Base-by-base conservation (phyloP, 805 yeast species). In the Pachysolen tannophilus region DNA sequence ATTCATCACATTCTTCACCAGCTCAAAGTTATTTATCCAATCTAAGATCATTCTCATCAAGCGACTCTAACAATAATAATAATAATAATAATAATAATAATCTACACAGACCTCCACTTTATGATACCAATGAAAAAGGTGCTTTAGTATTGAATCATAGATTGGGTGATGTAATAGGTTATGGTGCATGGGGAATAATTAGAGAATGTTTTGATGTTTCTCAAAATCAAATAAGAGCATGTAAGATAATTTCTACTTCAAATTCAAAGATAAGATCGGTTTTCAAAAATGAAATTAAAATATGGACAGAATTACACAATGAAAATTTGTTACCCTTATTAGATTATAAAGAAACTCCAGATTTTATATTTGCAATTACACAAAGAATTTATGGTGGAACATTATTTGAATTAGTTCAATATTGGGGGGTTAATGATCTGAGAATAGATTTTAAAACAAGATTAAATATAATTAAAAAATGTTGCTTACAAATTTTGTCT, bases 101-200 rank as follows among this genome's bases (percentile, higher is more conserved):
- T 7, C 13, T 8, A 20, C 28, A n/a, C 5, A 11, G 13, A 16
- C 27, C 14, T 19, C 61, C 26, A 50, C 63, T 41, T 36, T 34
- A 38, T 19, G 64, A 69, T 44, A 61, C 63, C 6, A 82, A 78
- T 46, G 85, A 80, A 38, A 74, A 70, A 40, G 95, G 94, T 1
- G 78, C 82, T 10, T 53, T 68, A 17, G 73, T 86, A 2, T 44
- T 80, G 60, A 77, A 73, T 11, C 65, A 69, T 60, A 53, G 50
- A 20, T 52, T 87, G 20, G 95, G 94, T 1, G 76, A 75, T 45
- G 69, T 80, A 8, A 78, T 86, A 42, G 95, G 95, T 2, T 75
- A 73, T 51, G 96, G 97, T 10, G 94, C 95, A 0, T 88, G 92
- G 82, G 94, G 95, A 8, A 69, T 79, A 20, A 80, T 87, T 8